Percentiles rank a stretch among this genome's conserved stretches.
These are phyloP conservation scores for Hemisphaericaspora lyxosophila DNA, from an alignment of 1,139 yeast species.

Conservation along the genomic window DNA sequence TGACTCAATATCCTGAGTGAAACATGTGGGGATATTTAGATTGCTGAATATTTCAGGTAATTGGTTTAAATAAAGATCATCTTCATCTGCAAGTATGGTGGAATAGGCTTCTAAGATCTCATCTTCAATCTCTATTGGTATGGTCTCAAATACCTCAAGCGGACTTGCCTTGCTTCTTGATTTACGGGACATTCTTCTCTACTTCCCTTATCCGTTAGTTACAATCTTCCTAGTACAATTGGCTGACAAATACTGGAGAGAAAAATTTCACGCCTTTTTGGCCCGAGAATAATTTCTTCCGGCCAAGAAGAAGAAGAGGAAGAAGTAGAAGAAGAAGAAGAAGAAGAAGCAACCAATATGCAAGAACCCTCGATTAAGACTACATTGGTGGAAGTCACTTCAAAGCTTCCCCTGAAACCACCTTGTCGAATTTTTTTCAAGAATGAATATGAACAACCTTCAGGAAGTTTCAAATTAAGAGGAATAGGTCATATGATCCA, in stretches of 20 bases:
- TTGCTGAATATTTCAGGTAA: conserved; percentile 25
- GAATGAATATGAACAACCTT: conserved; percentile 42
- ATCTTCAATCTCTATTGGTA: conserved; percentile 26
- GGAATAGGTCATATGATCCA: conserved; percentile 36
- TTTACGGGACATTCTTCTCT: not conserved
- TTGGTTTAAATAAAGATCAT: conserved; percentile 32
- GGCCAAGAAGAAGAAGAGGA: not conserved
- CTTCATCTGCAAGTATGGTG: conserved; percentile 17
- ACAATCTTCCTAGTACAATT: no score
- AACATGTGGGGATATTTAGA: conserved; percentile 33
- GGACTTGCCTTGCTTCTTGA: not conserved
- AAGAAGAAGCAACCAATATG: not conserved
- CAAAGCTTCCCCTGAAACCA: conserved; percentile 27
- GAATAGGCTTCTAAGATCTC: conserved; percentile 35
- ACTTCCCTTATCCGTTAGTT: not conserved
- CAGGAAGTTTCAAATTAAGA: conserved; percentile 41
- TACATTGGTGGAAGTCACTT: conserved; percentile 38
- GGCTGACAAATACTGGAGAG: no score
- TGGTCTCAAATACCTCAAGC: not conserved
- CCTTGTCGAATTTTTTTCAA: conserved; percentile 49
- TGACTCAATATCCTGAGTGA: conserved; percentile 30
- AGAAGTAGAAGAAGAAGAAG: not conserved
- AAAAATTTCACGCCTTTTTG: no score
- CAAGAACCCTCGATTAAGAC: conserved; percentile 20
- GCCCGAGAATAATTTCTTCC: no score